These are phyloP conservation scores for Tilletia setariae DNA, from an alignment of 1,284 basidiomycete species.

Conservation along the genomic window DNA sequence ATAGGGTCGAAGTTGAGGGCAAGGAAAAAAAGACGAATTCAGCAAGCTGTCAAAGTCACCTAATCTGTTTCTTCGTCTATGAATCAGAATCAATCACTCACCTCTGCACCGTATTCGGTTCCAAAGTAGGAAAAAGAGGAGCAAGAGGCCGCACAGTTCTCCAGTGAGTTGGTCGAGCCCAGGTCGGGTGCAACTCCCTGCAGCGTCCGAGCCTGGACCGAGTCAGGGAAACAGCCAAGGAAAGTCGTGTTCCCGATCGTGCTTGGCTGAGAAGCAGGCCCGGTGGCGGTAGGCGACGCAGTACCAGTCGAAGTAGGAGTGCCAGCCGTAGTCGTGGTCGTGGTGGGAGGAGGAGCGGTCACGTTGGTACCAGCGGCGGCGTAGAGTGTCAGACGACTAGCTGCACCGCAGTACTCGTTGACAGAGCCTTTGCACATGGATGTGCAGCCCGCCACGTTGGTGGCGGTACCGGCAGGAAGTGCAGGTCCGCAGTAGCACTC, in stretches of 20 bases:
- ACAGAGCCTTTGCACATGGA: conserved; percentile 31
- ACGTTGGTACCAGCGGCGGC: conserved; percentile 46
- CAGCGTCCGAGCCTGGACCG: conserved; percentile 16
- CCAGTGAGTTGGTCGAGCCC: not conserved
- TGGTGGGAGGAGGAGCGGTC: conserved; percentile 14
- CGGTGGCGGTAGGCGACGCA: too few relatives aligned
- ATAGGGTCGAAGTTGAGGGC: too few relatives aligned
- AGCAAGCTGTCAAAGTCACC: too few relatives aligned
- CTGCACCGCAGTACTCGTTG: conserved; percentile 67
- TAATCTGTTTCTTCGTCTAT: too few relatives aligned
- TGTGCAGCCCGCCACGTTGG: conserved; percentile 16
- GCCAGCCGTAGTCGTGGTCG: too few relatives aligned
- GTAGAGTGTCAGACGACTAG: conserved; percentile 62
- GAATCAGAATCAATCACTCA: too few relatives aligned
- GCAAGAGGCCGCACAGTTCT: conserved; percentile 19
- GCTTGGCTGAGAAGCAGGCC: too few relatives aligned
- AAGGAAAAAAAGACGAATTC: too few relatives aligned
- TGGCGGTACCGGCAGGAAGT: not conserved
- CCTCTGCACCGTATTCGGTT: conserved; percentile 18
- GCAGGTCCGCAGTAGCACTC: conserved; percentile 56
- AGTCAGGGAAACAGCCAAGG: conserved; percentile 22
- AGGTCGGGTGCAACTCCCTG: not conserved
- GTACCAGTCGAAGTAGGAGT: too few relatives aligned
- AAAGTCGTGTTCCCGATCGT: too few relatives aligned
- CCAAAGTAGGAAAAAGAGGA: conserved; percentile 19